Percentiles rank a stretch among this genome's conserved stretches.
Evolutionary conservation across 2,329 filamentous ascomycete species (phyloP).

Genomic region (Myriosclerotinia curreyana): DNA sequence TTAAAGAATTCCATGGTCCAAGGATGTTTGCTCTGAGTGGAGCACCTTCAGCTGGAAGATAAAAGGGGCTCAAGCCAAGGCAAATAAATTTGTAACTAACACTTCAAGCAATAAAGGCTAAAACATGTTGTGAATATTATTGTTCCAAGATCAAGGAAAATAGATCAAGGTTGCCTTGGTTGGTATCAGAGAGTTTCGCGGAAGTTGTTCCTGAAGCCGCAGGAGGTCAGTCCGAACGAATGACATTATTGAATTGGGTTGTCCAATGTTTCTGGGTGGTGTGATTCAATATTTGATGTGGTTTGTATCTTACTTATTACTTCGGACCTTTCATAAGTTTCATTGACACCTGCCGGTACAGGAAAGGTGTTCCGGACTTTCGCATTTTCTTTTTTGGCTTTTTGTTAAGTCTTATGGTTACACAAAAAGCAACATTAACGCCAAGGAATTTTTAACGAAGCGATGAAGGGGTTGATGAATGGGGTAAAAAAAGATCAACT

Average conservation of each 20-base stretch:
- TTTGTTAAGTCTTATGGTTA: not conserved
- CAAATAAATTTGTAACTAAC: slow-evolving; percentile 2
- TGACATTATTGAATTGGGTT: not conserved
- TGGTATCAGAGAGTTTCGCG: slow-evolving; percentile 13
- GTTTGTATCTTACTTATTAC: slow-evolving; percentile 11
- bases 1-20: not conserved
- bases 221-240: slow-evolving; percentile 4
- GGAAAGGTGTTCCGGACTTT: slow-evolving; percentile 9
- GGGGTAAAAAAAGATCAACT: not conserved
- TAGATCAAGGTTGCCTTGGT: not conserved
- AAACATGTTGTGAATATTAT: slow-evolving; percentile 2
- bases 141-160: slow-evolving; percentile 13
- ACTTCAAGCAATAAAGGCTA: not conserved
- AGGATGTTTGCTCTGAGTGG: not conserved
- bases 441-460: slow-evolving; percentile 7
- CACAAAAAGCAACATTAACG: not conserved
- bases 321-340: not conserved
- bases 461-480: slow-evolving; percentile 9
- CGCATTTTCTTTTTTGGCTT: not conserved
- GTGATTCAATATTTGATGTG: slow-evolving; percentile 7
- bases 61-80: slow-evolving; percentile 16
- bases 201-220: slow-evolving; percentile 16
- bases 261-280: slow-evolving; percentile 4
- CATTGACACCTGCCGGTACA: slow-evolving; percentile 1
- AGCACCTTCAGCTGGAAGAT: slow-evolving; percentile 13